Percentiles rank a stretch among this genome's conserved stretches.
These are phyloP conservation scores for Aspergillus oerlinghausenensis DNA, from an alignment of 2,329 filamentous ascomycete species.

Conservation along the genomic window DNA sequence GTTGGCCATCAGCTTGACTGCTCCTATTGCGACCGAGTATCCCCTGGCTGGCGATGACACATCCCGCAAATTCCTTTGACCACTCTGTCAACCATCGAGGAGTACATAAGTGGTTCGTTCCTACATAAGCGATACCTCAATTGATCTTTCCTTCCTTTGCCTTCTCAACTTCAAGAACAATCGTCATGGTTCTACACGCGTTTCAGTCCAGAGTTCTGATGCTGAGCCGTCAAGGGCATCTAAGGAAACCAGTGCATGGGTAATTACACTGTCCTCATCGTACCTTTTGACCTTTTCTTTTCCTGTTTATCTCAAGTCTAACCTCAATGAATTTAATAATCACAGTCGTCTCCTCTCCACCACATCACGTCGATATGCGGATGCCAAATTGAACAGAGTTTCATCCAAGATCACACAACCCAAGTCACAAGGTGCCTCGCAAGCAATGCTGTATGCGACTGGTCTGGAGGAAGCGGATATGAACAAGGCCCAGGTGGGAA, in stretches of 20 bases:
- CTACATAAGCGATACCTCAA: neutral
- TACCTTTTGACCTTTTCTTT: neutral
- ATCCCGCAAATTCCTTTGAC: neutral
- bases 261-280: neutral
- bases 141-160: too few relatives aligned
- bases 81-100: neutral
- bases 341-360: conserved; percentile 34
- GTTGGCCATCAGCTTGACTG: neutral
- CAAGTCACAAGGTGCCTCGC: conserved; percentile 95
- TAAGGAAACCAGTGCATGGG: neutral
- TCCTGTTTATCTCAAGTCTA: neutral
- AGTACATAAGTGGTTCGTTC: neutral
- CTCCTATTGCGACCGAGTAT: neutral
- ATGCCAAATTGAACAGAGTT: conserved; percentile 70
- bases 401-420: conserved; percentile 87
- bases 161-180: neutral
- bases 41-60: neutral
- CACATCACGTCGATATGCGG: conserved; percentile 45
- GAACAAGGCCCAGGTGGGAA: conserved; percentile 95
- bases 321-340: neutral
- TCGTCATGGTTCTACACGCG: neutral
- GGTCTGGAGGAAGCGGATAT: conserved; percentile 82
- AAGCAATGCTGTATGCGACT: conserved; percentile 98
- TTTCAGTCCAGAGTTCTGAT: neutral
- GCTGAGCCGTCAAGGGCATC: neutral